These are phyloP conservation scores for Penicillium oxalicum DNA, from an alignment of 2,329 filamentous ascomycete genomes.

Conservation along the genomic window DNA sequence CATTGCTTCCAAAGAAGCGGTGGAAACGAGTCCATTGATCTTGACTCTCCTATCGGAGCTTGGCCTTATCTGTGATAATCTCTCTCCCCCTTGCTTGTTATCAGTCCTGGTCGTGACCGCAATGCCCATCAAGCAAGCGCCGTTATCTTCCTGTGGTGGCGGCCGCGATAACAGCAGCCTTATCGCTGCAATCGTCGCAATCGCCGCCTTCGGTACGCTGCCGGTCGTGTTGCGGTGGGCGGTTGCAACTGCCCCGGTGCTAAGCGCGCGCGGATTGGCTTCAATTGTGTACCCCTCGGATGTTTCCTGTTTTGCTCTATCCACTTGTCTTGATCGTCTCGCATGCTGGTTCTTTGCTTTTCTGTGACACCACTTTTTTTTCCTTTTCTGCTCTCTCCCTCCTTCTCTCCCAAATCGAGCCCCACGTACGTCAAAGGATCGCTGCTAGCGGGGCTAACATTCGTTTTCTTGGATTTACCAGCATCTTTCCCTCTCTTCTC, in stretches of 20 bases:
- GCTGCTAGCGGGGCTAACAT: constrained; percentile 5
- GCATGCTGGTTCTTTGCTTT: too few relatives aligned
- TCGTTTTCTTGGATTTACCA: constrained; percentile 3
- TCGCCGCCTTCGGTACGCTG: background rate
- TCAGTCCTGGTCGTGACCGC: constrained; percentile 1
- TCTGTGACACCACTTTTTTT: too few relatives aligned
- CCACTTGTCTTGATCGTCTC: too few relatives aligned
- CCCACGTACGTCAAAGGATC: constrained; percentile 6
- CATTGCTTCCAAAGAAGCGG: background rate
- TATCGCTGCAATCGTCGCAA: background rate
- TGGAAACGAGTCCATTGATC: too few relatives aligned
- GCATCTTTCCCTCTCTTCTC: constrained; percentile 13
- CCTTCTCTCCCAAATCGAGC: constrained; percentile 3
- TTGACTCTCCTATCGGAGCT: too few relatives aligned
- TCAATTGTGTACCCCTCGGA: too few relatives aligned
- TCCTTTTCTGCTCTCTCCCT: background rate
- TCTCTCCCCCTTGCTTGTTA: constrained; percentile 13
- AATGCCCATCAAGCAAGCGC: background rate
- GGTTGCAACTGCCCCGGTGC: constrained; percentile 5
- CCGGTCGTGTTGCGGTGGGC: background rate
- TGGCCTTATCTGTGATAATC: background rate
- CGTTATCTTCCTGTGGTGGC: too few relatives aligned
- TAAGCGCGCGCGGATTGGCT: constrained; percentile 10
- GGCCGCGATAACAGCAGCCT: background rate
- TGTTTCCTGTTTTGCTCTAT: too few relatives aligned